Percentiles rank a stretch among this genome's conserved stretches.
Evolutionary conservation across 1,139 yeast species (phyloP).

Genomic region (Geotrichum reessii): DNA sequence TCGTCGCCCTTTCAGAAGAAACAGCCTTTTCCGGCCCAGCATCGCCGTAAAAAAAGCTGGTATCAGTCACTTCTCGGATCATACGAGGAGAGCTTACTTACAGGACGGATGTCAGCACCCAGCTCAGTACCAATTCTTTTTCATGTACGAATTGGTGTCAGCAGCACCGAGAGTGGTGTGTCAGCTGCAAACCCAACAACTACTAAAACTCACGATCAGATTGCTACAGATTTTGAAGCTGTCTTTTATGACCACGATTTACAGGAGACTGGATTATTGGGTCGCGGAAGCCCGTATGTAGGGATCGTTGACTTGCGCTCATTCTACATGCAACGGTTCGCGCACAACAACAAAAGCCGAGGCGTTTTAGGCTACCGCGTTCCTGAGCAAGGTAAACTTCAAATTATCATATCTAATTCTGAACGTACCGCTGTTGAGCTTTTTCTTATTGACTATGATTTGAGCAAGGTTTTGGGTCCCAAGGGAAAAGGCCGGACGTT

Average conservation of each 20-base stretch:
- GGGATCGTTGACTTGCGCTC: slow-evolving; percentile 38
- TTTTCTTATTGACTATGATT: slow-evolving; percentile 39
- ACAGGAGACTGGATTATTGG: slow-evolving; percentile 23
- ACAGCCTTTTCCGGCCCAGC: slow-evolving; percentile 21
- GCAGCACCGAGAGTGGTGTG: slow-evolving; percentile 25
- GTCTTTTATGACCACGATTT: slow-evolving; percentile 35
- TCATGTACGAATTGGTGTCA: slow-evolving; percentile 31
- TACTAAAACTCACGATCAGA: slow-evolving; percentile 19
- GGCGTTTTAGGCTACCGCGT: slow-evolving; percentile 39
- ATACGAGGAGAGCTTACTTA: slow-evolving; percentile 35
- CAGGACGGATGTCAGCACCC: slow-evolving; percentile 35
- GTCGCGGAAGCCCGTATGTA: slow-evolving; percentile 39
- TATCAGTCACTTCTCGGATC: slow-evolving; percentile 32
- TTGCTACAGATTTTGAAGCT: slow-evolving; percentile 33
- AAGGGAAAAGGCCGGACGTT: slow-evolving; percentile 31
- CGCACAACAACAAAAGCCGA: slow-evolving; percentile 22
- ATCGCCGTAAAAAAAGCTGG: slow-evolving; percentile 14
- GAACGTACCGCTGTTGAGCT: slow-evolving; percentile 39
- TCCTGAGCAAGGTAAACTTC: slow-evolving; percentile 40
- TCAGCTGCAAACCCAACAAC: slow-evolving; percentile 29
- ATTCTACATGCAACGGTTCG: slow-evolving; percentile 29
- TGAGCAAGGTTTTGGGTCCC: slow-evolving; percentile 31
- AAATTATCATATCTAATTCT: slow-evolving; percentile 40
- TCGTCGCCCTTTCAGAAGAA: not conserved
- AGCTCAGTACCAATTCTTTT: slow-evolving; percentile 34